A percentile compares a stretch with the other conserved stretches of the same genome.
phyloP scores from a whole-genome alignment of 345 rosid genomes.

The Citrus sp. region DNA sequence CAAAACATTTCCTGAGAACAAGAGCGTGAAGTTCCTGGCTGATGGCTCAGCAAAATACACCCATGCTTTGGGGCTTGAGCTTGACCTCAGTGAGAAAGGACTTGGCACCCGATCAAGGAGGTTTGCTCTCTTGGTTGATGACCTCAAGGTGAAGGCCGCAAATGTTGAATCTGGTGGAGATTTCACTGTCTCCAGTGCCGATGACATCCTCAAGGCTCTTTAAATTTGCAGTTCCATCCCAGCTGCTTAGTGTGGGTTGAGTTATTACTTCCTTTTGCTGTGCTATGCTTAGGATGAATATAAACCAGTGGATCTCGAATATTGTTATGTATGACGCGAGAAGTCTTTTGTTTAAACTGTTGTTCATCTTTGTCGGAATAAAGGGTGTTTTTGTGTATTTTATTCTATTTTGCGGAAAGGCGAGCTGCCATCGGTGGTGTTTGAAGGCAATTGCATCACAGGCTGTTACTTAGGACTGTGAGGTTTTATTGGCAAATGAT shows the following conservation, averaged over 20 bases:
- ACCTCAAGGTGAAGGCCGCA: conserved; percentile 90
- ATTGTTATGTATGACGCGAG: background rate
- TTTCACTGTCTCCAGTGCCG: conserved; percentile 82
- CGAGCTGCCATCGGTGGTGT: background rate
- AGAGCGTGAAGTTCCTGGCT: conserved; percentile 82
- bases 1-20: conserved; percentile 88
- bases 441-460: no score
- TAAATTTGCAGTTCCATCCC: conserved; percentile 14
- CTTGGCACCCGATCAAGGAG: conserved; percentile 88
- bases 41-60: conserved; percentile 91
- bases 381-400: background rate
- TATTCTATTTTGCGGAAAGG: background rate
- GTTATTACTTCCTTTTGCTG: background rate
- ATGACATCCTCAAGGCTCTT: conserved; percentile 77
- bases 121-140: conserved; percentile 76
- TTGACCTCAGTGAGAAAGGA: conserved; percentile 78
- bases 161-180: conserved; percentile 91
- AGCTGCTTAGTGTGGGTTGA: background rate
- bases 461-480: no score
- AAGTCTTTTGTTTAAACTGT: background rate
- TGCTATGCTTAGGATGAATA: background rate
- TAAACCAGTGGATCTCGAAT: background rate
- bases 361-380: background rate
- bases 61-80: conserved; percentile 87
- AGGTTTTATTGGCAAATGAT: no score